Percentiles rank a stretch among this genome's conserved stretches.
Conservation (phyloP, 2,329 filamentous ascomycete species). For the Alternaria sp. region DNA sequence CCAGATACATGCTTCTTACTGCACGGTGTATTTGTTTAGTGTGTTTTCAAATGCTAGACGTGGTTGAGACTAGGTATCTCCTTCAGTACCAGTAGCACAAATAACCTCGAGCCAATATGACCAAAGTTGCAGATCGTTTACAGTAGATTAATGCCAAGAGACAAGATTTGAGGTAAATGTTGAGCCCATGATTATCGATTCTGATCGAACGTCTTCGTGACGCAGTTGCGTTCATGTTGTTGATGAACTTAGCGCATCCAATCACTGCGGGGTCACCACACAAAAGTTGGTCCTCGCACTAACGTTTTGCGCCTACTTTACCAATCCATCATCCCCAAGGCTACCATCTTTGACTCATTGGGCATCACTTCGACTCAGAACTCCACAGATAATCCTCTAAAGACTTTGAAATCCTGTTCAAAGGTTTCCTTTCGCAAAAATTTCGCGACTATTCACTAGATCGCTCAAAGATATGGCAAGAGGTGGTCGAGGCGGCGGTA, state of each 20-base stretch:
- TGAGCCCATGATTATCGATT: background rate
- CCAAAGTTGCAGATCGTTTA: background rate
- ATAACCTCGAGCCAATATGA: background rate
- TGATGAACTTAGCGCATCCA: slow-evolving; percentile 1
- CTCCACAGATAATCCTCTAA: background rate
- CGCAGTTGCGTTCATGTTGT: background rate
- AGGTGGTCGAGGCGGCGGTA: slow-evolving; percentile 46
- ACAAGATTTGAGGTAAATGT: background rate
- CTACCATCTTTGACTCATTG: slow-evolving; percentile 21
- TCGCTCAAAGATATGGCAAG: slow-evolving; percentile 32
- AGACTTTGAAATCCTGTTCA: background rate
- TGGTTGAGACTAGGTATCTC: background rate
- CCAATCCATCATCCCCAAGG: background rate
- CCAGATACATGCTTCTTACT: background rate
- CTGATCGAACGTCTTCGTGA: background rate
- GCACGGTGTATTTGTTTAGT: background rate
- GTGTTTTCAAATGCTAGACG: background rate
- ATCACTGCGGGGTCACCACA: slow-evolving; percentile 7
- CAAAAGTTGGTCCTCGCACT: slow-evolving; percentile 5
- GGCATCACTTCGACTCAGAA: slow-evolving; percentile 4
- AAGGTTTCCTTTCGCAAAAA: slow-evolving; percentile 21
- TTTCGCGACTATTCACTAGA: slow-evolving; percentile 25
- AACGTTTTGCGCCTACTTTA: slow-evolving; percentile 11
- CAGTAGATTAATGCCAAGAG: background rate
- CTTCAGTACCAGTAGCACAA: background rate